A percentile compares a stretch with the other conserved stretches of the same genome.
phyloP scores from a whole-genome alignment of 306 rosid genomes.

The Trichosanthes cucumerina region DNA sequence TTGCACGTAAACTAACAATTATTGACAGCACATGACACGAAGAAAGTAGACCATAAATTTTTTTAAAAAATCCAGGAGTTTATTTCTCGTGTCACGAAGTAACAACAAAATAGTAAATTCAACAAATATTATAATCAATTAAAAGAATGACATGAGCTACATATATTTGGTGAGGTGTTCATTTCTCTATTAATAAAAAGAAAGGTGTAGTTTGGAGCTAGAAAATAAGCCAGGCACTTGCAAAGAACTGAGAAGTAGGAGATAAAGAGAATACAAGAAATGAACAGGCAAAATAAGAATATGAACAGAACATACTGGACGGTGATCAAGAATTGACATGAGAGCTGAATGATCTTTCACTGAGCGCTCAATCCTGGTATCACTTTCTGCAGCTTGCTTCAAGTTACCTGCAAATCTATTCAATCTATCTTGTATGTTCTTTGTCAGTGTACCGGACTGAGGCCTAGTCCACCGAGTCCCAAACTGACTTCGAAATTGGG shows the following conservation, averaged over 20 bases:
- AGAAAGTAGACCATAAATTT: background rate
- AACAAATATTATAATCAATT: background rate
- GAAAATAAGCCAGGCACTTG: background rate
- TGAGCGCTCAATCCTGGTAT: constrained; percentile 82
- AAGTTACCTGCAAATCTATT: constrained; percentile 87
- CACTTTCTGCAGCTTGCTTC: constrained; percentile 98
- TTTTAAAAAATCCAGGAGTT: background rate
- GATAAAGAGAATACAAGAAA: background rate
- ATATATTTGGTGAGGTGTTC: background rate
- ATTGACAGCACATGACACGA: constrained; percentile 4
- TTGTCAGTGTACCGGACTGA: constrained; percentile 87
- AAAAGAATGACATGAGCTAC: background rate
- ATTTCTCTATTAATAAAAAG: background rate
- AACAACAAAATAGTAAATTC: background rate
- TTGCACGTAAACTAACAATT: constrained; percentile 2
- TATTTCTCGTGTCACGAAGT: background rate
- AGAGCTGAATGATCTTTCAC: constrained; percentile 74
- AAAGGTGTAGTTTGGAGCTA: background rate
- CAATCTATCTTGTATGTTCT: constrained; percentile 88
- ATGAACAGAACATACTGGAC: constrained; percentile 47
- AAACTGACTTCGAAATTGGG: constrained; percentile 86
- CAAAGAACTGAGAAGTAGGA: background rate
- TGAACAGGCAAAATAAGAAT: constrained; percentile 1
- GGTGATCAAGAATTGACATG: constrained; percentile 82
- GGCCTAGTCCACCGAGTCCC: constrained; percentile 98